Percentiles rank a stretch among this genome's conserved stretches.
Evolutionary conservation across 2,329 filamentous ascomycete genomes (phyloP).

Genomic region (Neonectria ditissima): DNA sequence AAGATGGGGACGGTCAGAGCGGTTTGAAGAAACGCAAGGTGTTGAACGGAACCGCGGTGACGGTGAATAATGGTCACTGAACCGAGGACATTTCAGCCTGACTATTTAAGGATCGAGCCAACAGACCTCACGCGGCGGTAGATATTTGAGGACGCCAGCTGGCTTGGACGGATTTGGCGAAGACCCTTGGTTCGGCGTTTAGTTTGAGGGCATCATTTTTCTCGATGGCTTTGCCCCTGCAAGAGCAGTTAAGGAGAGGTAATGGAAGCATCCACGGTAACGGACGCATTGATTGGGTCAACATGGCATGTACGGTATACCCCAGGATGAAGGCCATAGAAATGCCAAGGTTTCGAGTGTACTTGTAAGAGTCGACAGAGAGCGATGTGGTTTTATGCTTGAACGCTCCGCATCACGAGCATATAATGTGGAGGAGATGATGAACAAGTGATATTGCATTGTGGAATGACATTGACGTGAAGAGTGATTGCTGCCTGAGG

Average conservation of each 20-base stretch:
- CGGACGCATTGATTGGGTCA: background rate
- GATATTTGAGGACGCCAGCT: background rate
- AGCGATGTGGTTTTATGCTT: background rate
- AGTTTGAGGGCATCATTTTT: background rate
- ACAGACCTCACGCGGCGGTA: background rate
- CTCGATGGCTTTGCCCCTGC: background rate
- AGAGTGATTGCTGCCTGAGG: background rate
- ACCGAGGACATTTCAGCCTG: background rate
- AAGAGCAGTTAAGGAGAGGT: background rate
- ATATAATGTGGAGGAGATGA: background rate
- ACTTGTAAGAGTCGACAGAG: background rate
- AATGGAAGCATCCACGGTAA: background rate
- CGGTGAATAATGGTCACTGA: constrained; percentile 29
- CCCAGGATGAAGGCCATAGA: background rate
- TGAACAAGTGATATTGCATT: background rate
- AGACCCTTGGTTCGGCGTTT: background rate
- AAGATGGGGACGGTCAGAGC: constrained; percentile 20
- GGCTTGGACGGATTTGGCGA: background rate
- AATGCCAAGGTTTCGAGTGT: background rate
- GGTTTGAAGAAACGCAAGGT: constrained; percentile 40
- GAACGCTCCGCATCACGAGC: no score
- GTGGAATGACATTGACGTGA: background rate
- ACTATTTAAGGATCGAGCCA: background rate
- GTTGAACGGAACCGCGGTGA: constrained; percentile 33
- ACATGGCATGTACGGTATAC: constrained; percentile 4